Base-by-base conservation (phyloP, 352 stramenopile species). In the Sclerospora graminicola region DNA sequence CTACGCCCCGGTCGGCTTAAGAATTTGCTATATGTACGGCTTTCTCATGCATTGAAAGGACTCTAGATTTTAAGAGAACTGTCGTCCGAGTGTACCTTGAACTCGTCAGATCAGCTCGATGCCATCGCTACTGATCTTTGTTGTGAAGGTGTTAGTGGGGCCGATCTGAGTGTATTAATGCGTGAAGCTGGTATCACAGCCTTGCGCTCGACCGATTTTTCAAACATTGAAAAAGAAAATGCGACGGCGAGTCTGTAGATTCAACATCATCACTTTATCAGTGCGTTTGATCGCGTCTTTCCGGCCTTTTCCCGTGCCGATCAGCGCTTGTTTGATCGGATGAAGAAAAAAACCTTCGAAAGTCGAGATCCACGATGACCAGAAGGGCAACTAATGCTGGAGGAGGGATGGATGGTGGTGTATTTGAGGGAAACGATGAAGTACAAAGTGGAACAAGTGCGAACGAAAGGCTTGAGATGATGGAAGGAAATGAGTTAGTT, bases 11-110 rank as follows among this genome's bases (percentile, higher is more conserved):
- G 96, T 4, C 88, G 97, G 27, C 72, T 99, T 8, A 96, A 99
- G 62, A 99, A 99, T 57, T 69, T 99, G 11, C 66, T 99, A 0
- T 99, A 98, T 66, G 96, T 99, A 36, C 93, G 95, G 14, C 69
- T 99, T 37, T 96, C 97, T 0, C 69, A 70, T 10, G 65, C 87
- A 1, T 65, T 31, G 14, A 77, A 83, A 19, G 74, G 80, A 11
- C 52, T 74, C 24, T 54, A 76, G 51, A 99, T 99, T 61, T 69
- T 99, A 20, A 83, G 65, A 43, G 97, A 92, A 7, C 53, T 97
- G 23, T 84, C 85, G 6, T 74, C 59, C n/a, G 89, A 90, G 23
- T 85, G 68, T 18, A 61, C 60, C 0, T 36, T 92, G 33, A 59
- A 75, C 13, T 24, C 65, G 20, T 55, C 49, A 2, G 64, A 99